Evolutionary conservation across 192 early-diverging fungal genomes (phyloP).

Genomic region (Coemansia sp.): DNA sequence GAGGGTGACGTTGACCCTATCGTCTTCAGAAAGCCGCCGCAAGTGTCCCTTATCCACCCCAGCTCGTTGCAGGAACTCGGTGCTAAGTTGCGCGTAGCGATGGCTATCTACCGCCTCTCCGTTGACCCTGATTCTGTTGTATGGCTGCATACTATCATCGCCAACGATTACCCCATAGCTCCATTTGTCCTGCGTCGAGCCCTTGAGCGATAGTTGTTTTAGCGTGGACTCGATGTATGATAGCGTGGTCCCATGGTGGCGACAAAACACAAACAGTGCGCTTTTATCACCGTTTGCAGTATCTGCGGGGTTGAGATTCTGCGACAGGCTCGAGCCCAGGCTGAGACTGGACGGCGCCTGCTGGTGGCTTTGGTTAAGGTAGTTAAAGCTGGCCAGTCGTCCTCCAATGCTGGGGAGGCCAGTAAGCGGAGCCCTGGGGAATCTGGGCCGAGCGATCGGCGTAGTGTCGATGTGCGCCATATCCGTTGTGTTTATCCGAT

Average conservation of each 20-base stretch:
- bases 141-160: constrained; percentile 24
- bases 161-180: constrained; percentile 35
- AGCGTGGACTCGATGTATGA: constrained; percentile 51
- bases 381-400: constrained; percentile 6
- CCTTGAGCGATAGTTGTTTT: constrained; percentile 21
- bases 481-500: not conserved
- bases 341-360: constrained; percentile 10
- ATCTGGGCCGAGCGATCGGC: constrained; percentile 15
- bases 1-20: constrained; percentile 15
- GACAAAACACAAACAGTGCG: constrained; percentile 31
- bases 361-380: constrained; percentile 26
- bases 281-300: constrained; percentile 24
- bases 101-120: constrained; percentile 23
- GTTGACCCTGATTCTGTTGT: constrained; percentile 31
- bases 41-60: constrained; percentile 8
- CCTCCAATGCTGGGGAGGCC: constrained; percentile 17
- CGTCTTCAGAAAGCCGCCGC: not conserved
- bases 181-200: constrained; percentile 15
- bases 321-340: constrained; percentile 26
- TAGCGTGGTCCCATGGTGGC: constrained; percentile 21
- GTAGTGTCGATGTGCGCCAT: constrained; percentile 47
- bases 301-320: constrained; percentile 4
- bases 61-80: constrained; percentile 14
- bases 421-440: constrained; percentile 28
- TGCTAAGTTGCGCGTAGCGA: constrained; percentile 23